Evolutionary conservation across 1,139 yeast species (phyloP).

Genomic region (Sugiyamaella pinicola): DNA sequence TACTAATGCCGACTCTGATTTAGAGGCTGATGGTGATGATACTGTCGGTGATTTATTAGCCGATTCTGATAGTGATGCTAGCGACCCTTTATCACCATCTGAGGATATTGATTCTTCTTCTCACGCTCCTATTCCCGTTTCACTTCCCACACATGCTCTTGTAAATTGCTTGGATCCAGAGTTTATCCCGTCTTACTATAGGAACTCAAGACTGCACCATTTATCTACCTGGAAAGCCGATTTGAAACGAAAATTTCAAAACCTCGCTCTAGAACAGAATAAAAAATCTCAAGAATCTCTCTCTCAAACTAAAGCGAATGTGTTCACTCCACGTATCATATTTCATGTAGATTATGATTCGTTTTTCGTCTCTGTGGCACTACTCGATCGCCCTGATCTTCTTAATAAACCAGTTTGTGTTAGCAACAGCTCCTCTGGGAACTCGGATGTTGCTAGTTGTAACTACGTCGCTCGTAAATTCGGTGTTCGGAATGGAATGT

Average conservation of each 20-base stretch:
- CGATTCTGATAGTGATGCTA: too few species aligned
- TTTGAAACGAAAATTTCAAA: conserved; percentile 60
- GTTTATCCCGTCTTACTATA: conserved; percentile 70
- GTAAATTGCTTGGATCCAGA: conserved; percentile 56
- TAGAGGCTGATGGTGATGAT: too few species aligned
- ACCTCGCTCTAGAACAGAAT: conserved; percentile 42
- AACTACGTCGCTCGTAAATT: conserved; percentile 76
- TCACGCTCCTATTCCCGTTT: neutral
- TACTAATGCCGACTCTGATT: neutral
- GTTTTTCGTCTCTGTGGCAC: conserved; percentile 86
- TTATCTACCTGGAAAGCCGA: conserved; percentile 85
- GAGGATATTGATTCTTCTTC: too few species aligned
- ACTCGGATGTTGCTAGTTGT: conserved; percentile 86
- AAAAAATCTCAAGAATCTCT: conserved; percentile 8
- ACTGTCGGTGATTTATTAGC: too few species aligned
- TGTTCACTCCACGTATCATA: conserved; percentile 44
- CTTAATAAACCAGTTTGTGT: conserved; percentile 72
- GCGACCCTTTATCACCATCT: neutral
- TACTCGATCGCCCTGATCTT: conserved; percentile 55
- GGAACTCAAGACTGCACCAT: conserved; percentile 84
- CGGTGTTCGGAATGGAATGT: conserved; percentile 88
- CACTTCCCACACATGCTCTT: neutral
- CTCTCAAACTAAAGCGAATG: neutral
- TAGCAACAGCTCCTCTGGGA: conserved; percentile 65
- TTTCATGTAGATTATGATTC: conserved; percentile 92